Evolutionary conservation across 2,329 filamentous ascomycete genomes (phyloP).

Genomic region (Calycina marina): DNA sequence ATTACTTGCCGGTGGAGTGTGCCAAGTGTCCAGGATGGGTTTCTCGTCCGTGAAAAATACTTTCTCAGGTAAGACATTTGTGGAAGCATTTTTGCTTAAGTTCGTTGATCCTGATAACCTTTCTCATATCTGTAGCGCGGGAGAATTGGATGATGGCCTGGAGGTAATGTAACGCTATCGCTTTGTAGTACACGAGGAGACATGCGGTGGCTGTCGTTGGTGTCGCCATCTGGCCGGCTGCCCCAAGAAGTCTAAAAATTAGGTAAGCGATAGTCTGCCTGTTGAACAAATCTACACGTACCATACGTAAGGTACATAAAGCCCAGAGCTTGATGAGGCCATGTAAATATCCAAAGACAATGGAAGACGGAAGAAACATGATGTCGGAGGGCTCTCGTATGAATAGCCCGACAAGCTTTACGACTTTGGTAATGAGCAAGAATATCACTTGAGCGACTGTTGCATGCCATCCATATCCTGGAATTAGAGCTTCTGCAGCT

Average conservation of each 20-base stretch:
- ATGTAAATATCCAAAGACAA: constrained; percentile 86
- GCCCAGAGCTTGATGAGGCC: constrained; percentile 86
- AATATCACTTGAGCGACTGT: constrained; percentile 52
- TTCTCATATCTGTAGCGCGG: constrained; percentile 30
- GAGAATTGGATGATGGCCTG: constrained; percentile 27
- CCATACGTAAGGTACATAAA: constrained; percentile 66
- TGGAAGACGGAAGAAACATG: constrained; percentile 66
- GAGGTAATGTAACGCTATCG: constrained; percentile 29
- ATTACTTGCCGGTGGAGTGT: too few relatives aligned
- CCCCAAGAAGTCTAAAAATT: constrained; percentile 74
- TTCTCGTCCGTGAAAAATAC: too few relatives aligned
- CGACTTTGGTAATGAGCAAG: constrained; percentile 80
- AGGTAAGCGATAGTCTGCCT: background rate
- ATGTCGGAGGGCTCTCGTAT: constrained; percentile 71
- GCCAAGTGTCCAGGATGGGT: too few relatives aligned
- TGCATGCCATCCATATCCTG: constrained; percentile 34
- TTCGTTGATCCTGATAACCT: too few relatives aligned
- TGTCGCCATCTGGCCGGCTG: constrained; percentile 80
- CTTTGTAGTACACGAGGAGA: constrained; percentile 19
- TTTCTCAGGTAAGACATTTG: too few relatives aligned
- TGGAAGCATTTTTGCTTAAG: background rate
- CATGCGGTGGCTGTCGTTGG: constrained; percentile 56
- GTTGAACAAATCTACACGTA: constrained; percentile 30
- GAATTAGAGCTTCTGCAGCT: constrained; percentile 48
- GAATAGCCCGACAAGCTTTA: constrained; percentile 83